Conservation (phyloP, 306 rosid genomes). For the Senna siamea region DNA sequence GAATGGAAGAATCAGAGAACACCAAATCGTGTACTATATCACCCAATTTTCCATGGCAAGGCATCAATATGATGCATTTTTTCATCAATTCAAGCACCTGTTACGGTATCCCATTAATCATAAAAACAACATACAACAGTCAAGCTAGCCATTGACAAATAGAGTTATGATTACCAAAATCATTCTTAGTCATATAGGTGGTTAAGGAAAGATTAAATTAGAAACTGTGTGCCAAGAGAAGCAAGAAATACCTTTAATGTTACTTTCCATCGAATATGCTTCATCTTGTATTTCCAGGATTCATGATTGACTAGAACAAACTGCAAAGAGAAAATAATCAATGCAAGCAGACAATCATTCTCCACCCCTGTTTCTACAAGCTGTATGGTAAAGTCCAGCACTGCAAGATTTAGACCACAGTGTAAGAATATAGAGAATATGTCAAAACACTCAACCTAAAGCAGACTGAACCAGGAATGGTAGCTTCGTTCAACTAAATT, state of each 20-base stretch:
- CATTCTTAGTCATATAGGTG: constrained; percentile 23
- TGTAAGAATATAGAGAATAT: constrained; percentile 42
- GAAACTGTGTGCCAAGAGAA: constrained; percentile 25
- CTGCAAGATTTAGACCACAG: constrained; percentile 61
- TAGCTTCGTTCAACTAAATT: not conserved
- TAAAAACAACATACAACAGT: constrained; percentile 2
- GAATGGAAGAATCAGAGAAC: constrained; percentile 87
- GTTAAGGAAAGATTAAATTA: constrained; percentile 21
- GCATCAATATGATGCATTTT: constrained; percentile 60
- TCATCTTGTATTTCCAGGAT: constrained; percentile 82
- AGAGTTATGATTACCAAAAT: not conserved
- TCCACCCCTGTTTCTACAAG: constrained; percentile 85
- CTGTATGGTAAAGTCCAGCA: constrained; percentile 83
- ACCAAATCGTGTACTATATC: constrained; percentile 61
- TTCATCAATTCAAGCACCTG: constrained; percentile 92
- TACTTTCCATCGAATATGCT: constrained; percentile 80
- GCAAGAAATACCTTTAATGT: constrained; percentile 73
- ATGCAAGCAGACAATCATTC: constrained; percentile 75
- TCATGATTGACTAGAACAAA: constrained; percentile 85
- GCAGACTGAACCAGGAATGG: constrained; percentile 24
- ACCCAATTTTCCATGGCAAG: constrained; percentile 60
- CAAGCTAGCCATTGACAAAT: constrained; percentile 21
- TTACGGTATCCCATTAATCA: constrained; percentile 40
- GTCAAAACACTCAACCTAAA: constrained; percentile 28
- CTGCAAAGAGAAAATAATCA: constrained; percentile 81